phyloP scores from a whole-genome alignment of 495 filamentous ascomycete genomes.

The Neurospora sp. region DNA sequence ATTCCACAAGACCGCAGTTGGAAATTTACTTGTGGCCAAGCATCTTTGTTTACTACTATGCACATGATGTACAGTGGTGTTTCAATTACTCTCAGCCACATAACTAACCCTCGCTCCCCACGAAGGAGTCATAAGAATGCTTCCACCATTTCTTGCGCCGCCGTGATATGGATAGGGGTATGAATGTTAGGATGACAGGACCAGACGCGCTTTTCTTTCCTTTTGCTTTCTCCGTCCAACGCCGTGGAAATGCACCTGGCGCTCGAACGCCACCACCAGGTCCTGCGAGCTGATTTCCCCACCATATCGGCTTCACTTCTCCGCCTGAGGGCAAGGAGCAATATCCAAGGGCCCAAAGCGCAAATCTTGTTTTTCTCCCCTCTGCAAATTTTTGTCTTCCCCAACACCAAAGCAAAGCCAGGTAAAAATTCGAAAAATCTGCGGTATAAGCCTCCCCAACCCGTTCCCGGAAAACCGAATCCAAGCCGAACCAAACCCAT shows the following conservation, averaged over 20 bases:
- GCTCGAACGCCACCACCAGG: slow-evolving; percentile 5
- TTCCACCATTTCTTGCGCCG: background rate
- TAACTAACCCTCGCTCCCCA: background rate
- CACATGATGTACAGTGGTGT: background rate
- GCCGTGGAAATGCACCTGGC: background rate
- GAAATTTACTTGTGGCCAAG: background rate
- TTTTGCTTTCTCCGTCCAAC: background rate
- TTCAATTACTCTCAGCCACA: background rate
- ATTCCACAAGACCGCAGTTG: background rate
- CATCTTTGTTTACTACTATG: background rate
- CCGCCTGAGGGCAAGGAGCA: background rate
- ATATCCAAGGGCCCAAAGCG: background rate
- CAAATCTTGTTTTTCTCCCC: slow-evolving; percentile 5
- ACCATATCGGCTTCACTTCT: background rate
- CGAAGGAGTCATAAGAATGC: background rate
- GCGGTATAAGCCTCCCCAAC: background rate
- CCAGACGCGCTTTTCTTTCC: background rate
- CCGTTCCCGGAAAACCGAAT: background rate
- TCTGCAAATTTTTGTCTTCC: background rate
- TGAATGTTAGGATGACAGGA: background rate
- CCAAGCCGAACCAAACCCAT: background rate
- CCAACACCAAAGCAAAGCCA: slow-evolving; percentile 1
- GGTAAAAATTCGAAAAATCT: background rate
- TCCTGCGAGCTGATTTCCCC: background rate
- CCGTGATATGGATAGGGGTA: background rate